Conservation (phyloP, 371 early-diverging fungal genomes). For the Apophysomyces elegans region DNA sequence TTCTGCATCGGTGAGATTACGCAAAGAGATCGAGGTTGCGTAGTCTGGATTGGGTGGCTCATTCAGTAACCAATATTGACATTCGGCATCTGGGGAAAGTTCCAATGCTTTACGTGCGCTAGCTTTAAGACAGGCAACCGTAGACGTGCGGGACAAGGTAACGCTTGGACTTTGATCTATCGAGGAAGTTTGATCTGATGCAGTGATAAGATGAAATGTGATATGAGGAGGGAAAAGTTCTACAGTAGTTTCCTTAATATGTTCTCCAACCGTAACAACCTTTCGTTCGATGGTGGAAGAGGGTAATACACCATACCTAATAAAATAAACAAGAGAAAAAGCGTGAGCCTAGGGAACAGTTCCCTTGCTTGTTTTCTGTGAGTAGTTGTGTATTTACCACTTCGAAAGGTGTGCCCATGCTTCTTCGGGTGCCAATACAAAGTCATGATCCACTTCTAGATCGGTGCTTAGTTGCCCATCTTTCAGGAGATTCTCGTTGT, state of each 20-base stretch:
- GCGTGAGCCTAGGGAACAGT: background rate
- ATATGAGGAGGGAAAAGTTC: slow-evolving; percentile 22
- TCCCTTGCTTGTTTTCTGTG: background rate
- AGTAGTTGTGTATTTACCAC: slow-evolving; percentile 14
- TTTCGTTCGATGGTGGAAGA: slow-evolving; percentile 5
- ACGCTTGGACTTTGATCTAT: slow-evolving; percentile 16
- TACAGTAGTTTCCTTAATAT: background rate
- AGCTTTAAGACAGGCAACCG: slow-evolving; percentile 11
- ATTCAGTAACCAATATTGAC: slow-evolving; percentile 19
- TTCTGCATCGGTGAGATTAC: slow-evolving; percentile 15
- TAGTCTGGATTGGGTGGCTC: background rate
- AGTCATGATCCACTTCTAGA: slow-evolving; percentile 18
- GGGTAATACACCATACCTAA: slow-evolving; percentile 19
- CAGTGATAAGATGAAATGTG: slow-evolving; percentile 10
- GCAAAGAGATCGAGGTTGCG: background rate
- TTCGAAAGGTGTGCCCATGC: slow-evolving; percentile 20
- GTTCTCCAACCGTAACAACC: slow-evolving; percentile 20
- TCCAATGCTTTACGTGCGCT: slow-evolving; percentile 21
- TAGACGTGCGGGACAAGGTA: slow-evolving; percentile 20
- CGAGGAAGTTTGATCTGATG: background rate
- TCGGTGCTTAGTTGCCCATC: slow-evolving; percentile 14
- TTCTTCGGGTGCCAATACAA: slow-evolving; percentile 19
- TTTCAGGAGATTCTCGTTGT: slow-evolving; percentile 14
- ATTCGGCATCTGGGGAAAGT: slow-evolving; percentile 13
- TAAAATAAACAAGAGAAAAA: background rate